Evolutionary conservation across 306 rosid species (phyloP).

Genomic region (Leucaena leucocephala): DNA sequence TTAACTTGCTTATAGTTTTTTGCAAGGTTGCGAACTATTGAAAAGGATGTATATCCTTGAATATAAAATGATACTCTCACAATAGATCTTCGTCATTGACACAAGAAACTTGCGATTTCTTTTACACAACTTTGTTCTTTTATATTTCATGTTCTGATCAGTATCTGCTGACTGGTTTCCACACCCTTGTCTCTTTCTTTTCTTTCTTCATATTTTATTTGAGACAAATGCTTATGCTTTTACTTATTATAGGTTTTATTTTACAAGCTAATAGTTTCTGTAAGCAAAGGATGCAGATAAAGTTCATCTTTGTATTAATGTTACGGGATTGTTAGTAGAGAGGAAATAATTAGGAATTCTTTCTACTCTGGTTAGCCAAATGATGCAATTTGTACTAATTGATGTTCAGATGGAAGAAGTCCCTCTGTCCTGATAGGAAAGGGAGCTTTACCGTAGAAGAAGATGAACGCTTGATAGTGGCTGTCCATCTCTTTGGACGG

Average conservation of each 20-base stretch:
- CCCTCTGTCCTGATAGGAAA: conserved; percentile 73
- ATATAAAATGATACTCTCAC: conserved; percentile 6
- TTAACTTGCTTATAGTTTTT: background rate
- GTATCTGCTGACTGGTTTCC: background rate
- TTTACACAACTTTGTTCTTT: background rate
- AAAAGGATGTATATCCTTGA: background rate
- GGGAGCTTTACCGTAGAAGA: conserved; percentile 80
- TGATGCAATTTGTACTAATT: background rate
- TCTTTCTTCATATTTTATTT: background rate
- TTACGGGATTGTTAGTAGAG: conserved; percentile 9
- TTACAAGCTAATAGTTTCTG: background rate
- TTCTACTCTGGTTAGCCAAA: conserved; percentile 17
- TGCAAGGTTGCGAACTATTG: conserved; percentile 24
- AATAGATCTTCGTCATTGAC: background rate
- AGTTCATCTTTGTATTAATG: conserved; percentile 9
- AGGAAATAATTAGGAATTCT: background rate
- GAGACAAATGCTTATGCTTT: background rate
- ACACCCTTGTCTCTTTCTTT: background rate
- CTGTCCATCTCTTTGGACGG: conserved; percentile 87
- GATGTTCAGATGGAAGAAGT: conserved; percentile 80
- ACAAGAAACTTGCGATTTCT: background rate
- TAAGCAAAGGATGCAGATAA: background rate
- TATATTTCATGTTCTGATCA: background rate
- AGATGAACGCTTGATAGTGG: conserved; percentile 75
- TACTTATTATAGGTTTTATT: background rate